Percentiles rank a stretch among this genome's conserved stretches.
phyloP scores from a whole-genome alignment of 2,329 filamentous ascomycete species.

The Cyphellophora europaea region DNA sequence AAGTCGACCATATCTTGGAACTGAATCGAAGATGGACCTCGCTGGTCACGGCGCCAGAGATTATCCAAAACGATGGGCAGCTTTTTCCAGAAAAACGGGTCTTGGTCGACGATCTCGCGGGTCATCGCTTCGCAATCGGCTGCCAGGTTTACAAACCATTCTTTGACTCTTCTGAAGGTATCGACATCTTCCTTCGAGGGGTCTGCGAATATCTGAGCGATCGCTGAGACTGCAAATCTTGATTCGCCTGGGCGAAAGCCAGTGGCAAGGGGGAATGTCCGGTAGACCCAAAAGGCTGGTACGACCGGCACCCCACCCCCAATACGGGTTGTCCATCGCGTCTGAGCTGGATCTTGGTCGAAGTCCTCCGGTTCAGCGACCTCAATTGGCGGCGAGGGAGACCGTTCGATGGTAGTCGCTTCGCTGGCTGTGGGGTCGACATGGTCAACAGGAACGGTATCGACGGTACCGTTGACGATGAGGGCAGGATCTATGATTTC shows the following conservation, averaged over 20 bases:
- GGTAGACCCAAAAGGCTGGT: slow-evolving; percentile 9
- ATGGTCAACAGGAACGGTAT: slow-evolving; percentile 5
- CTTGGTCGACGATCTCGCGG: slow-evolving; percentile 26
- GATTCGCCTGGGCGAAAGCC: slow-evolving; percentile 10
- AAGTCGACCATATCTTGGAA: slow-evolving; percentile 29
- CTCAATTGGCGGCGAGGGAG: slow-evolving; percentile 39
- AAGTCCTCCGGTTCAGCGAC: slow-evolving; percentile 41
- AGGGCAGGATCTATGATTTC: slow-evolving; percentile 12
- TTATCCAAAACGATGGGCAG: slow-evolving; percentile 30
- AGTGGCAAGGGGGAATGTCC: slow-evolving; percentile 13
- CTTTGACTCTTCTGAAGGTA: slow-evolving; percentile 28
- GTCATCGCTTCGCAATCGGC: slow-evolving; percentile 25
- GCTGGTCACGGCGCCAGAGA: slow-evolving; percentile 28
- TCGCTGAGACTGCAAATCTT: slow-evolving; percentile 8
- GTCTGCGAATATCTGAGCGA: slow-evolving; percentile 11
- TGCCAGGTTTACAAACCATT: slow-evolving; percentile 33
- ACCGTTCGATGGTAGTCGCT: slow-evolving; percentile 33
- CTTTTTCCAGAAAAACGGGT: slow-evolving; percentile 36
- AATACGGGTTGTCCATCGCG: slow-evolving; percentile 32
- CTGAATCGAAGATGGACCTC: slow-evolving; percentile 10
- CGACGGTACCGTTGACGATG: slow-evolving; percentile 2
- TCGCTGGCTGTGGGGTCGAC: slow-evolving; percentile 5
- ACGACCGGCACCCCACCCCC: slow-evolving; percentile 14
- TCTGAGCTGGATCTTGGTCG: slow-evolving; percentile 34
- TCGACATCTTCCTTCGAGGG: slow-evolving; percentile 10